Base-by-base conservation (phyloP, 768 basidiomycete species). In the Boletus rex-veris region DNA sequence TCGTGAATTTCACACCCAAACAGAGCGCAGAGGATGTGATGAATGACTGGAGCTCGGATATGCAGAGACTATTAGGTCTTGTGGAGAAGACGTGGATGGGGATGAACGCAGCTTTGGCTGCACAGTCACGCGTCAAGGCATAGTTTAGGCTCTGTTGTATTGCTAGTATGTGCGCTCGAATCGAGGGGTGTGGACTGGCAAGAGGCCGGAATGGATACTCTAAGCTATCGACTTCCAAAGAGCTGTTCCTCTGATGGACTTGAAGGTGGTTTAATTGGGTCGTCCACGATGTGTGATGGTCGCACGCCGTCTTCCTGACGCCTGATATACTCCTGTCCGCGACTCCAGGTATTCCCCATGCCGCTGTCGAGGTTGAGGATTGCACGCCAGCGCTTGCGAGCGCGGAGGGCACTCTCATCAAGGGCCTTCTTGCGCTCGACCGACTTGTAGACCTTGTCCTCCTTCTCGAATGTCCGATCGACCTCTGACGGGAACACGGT, bases 11-110 rank as follows among this genome's bases (percentile, higher is more conserved):
- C 79, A 83, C 84, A 62, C 82, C 79, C 62, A 89, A 88, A 72
- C 84, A 85, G 60, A 85, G 79, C 50, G 82, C 90, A 2, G 95
- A 98, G 66, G 93, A 97, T 63, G 87, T 93, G 6, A 88, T 99
- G 86, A 98, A 98, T 66, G 92, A 92, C 57, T 99, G 97, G 96
- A 95, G 92, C 72, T 90, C 86, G 19, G 95, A 98, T 65, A 92
- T 99, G 82, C 90, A 88, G 64, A 93, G 89, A 73, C 74, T 99
- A 64, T 77, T 99, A 55, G 82, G 88, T 16, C 73, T 97, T 39
- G 90, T 94, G 14, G 97, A 99, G 75, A 98, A 98, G 82, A 93
- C 92, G n/a, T 97, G 95, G 91, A 93, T 93, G 91, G 88, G 88
- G 36, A 86, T 93, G 81, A 92, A 92, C 60, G 90, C 91, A 33